Conservation (phyloP, 257 asterid species). For the Pogostemon cablin region DNA sequence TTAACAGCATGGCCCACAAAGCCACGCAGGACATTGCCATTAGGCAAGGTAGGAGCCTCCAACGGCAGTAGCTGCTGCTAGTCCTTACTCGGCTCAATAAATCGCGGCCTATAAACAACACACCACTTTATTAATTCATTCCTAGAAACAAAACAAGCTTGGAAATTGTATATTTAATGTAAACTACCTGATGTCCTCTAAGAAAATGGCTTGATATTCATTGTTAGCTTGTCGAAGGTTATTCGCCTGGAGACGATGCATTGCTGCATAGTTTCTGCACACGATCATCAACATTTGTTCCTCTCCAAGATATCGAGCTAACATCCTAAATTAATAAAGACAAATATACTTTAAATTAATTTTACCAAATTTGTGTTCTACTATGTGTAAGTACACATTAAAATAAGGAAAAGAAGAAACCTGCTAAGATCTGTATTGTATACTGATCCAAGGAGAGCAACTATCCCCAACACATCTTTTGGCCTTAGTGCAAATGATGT, state of each 20-base stretch:
- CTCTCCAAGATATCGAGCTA: slow-evolving; percentile 64
- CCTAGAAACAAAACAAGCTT: too few relatives aligned
- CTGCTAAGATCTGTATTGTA: slow-evolving; percentile 58
- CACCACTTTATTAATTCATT: too few relatives aligned
- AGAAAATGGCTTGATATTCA: slow-evolving; percentile 43
- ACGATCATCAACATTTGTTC: slow-evolving; percentile 69
- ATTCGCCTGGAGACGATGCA: slow-evolving; percentile 36
- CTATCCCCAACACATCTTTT: slow-evolving; percentile 53
- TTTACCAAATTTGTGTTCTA: not conserved
- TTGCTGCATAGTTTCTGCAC: slow-evolving; percentile 51
- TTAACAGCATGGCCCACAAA: slow-evolving; percentile 62
- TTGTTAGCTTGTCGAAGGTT: slow-evolving; percentile 34
- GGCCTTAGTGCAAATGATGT: slow-evolving; percentile 1
- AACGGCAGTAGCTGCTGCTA: slow-evolving; percentile 42
- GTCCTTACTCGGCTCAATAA: slow-evolving; percentile 27
- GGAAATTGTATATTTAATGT: too few relatives aligned
- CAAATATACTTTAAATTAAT: not conserved
- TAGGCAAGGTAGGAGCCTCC: slow-evolving; percentile 43
- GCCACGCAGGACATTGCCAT: slow-evolving; percentile 53
- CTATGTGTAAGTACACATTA: not conserved
- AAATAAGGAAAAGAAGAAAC: slow-evolving; percentile 35
- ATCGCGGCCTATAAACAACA: slow-evolving; percentile 36
- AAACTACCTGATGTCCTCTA: slow-evolving; percentile 59
- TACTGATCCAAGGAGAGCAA: slow-evolving; percentile 65
- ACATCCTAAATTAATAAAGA: slow-evolving; percentile 43